Base-by-base conservation (phyloP, 2,329 filamentous ascomycete species). In the Dendryphion nanum region DNA sequence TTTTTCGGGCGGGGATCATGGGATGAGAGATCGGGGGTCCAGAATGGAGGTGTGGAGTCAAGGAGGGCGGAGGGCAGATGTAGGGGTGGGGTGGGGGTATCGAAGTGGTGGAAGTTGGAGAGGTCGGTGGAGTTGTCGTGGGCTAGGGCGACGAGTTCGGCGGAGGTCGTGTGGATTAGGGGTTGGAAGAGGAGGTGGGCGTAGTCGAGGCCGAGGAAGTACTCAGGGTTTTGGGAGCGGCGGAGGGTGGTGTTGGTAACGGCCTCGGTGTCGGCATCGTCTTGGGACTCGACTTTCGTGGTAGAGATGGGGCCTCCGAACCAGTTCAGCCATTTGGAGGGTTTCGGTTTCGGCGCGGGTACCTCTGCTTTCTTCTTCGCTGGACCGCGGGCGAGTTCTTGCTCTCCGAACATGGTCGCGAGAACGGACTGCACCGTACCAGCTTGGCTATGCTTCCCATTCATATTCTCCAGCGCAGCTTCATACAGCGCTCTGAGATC, bases 161-260 rank as follows among this genome's bases (percentile, higher is more conserved):
- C 44, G 28, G 54, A 37, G 2, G 50, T 50, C n/a, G 47, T 50
- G 37, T 57, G 46, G 4, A 48, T 40, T 6, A 64, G 38, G 0
- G 57, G 55, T 28, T 66, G 57, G 46, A 77, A 77, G 2, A 78
- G 63, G 1, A 66, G 60, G 5, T 74, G 73, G 32, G 70, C 64
- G 48, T 75, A 77, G 53, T 78, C 75, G 6, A 78, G 59, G 3
- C 74, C 73, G 10, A 78, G 72, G 3, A 70, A 69, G 38, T 68
- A 77, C 36, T 78, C 75, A 48, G 75, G 72, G 3, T 63, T 64
- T 12, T 56, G 63, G 6, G 63, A 67, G 15, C 43, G 35, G 1
- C 59, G 43, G 16, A 67, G 53, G 1, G 64, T 65, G 13, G 40
- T 15, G 7, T 54, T 51, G 4, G 44, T 38, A 12, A 18, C 29